Evolutionary conservation across 192 early-diverging fungal genomes (phyloP), one percentile per base, ranked within the genome.

Genomic region (Podila horticola): DNA sequence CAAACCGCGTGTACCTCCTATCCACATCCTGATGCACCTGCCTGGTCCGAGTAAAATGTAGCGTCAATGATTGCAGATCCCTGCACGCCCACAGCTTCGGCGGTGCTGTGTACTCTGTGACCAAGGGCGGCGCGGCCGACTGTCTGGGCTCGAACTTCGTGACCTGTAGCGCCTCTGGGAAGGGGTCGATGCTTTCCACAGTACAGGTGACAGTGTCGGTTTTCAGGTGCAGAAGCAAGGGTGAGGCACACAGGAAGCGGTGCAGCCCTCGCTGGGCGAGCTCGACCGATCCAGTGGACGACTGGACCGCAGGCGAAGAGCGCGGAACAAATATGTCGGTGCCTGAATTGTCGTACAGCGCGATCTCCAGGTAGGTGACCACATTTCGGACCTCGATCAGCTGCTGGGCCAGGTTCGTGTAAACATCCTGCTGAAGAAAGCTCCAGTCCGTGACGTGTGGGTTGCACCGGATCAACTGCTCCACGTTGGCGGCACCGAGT

Each of bases 401-500:
- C 24, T 55, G 52, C 24, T 26, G 52, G 20, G 52, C n/a, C n/a
- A 55, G 24, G 20, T 8, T 55, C 24, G 52, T 12, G 8, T 9
- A n/a, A 8, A 11, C 20, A 8, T 55, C 24, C 9, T 24, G n/a
- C 8, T 24, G 19, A 1, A 24, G 52, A 55, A 55, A 55, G 24
- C 52, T 55, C 52, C 52, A 55, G 6, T 55, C 52, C n/a, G 52
- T 55, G 52, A 55, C 52, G 11, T 55, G 52, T 5, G 52, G 52
- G 52, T 55, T n/a, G 20, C n/a, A 9, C 4, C 2, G 20, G n/a
- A 55, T 24, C n/a, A 55, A 9, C 0, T 22, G 22, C 6, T 55
- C 3, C 7, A 24, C 20, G 20, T n/a, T 24, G 2, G 22, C 52
- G 6, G 20, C 4, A 11, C n/a, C 20, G 22, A 55, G 52, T 10